Evolutionary conservation across 192 early-diverging fungal species (phyloP).

Genomic region (Tieghemiomyces parasiticus): DNA sequence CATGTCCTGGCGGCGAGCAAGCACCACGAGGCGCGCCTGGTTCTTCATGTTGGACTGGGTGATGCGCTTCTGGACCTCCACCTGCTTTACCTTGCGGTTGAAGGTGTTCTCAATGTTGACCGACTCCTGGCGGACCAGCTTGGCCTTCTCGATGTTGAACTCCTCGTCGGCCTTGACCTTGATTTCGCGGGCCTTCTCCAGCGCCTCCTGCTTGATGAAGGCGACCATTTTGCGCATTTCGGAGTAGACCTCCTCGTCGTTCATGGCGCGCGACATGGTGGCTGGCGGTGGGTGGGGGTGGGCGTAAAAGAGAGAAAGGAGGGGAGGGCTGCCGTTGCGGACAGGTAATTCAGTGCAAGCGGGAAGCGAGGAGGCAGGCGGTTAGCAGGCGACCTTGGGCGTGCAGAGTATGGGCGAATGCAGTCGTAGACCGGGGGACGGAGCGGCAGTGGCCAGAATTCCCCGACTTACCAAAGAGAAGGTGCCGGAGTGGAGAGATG

Average conservation of each 20-base stretch:
- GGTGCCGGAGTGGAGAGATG: no score
- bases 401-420: no score
- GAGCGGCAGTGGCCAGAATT: no score
- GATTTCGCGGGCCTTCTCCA: slow-evolving; percentile 96
- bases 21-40: slow-evolving; percentile 81
- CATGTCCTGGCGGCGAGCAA: slow-evolving; percentile 77
- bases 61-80: slow-evolving; percentile 90
- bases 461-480: no score
- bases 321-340: not conserved
- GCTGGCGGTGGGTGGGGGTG: not conserved
- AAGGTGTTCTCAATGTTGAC: slow-evolving; percentile 91
- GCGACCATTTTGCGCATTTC: slow-evolving; percentile 99
- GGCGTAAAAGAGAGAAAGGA: not conserved
- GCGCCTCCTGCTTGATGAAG: slow-evolving; percentile 98
- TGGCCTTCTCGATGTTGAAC: slow-evolving; percentile 99
- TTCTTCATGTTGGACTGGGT: slow-evolving; percentile 90
- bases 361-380: no score
- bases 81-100: slow-evolving; percentile 95
- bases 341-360: no score
- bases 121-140: slow-evolving; percentile 93
- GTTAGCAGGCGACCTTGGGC: no score
- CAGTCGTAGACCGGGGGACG: no score
- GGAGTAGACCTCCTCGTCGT: slow-evolving; percentile 86
- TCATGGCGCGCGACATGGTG: slow-evolving; percentile 45
- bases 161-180: slow-evolving; percentile 99